Evolutionary conservation across 1,284 basidiomycete species (phyloP).

Genomic region (Meripilus lineatus): DNA sequence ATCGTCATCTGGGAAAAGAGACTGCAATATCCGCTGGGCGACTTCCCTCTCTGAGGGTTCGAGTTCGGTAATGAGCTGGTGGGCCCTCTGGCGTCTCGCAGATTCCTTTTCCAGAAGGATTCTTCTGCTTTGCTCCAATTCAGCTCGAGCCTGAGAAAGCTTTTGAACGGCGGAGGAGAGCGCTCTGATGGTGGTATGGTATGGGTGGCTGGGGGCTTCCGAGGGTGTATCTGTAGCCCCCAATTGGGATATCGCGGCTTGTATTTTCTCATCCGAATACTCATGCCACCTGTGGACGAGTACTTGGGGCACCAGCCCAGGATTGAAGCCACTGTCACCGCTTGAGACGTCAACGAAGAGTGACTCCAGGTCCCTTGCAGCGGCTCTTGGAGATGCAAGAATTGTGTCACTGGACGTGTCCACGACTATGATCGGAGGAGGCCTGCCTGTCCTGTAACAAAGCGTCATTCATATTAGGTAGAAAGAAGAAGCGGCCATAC

Average conservation of each 20-base stretch:
- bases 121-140: constrained; percentile 55
- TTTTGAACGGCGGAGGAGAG: constrained; percentile 62
- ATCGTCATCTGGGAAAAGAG: constrained; percentile 62
- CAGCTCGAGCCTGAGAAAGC: constrained; percentile 47
- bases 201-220: constrained; percentile 48
- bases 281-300: constrained; percentile 66
- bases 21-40: constrained; percentile 58
- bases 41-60: constrained; percentile 57
- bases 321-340: constrained; percentile 1
- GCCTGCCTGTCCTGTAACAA: constrained; percentile 14
- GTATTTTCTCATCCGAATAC: constrained; percentile 66
- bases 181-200: constrained; percentile 61
- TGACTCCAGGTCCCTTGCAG: constrained; percentile 13
- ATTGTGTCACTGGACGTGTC: constrained; percentile 40
- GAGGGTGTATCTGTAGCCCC: constrained; percentile 36
- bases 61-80: constrained; percentile 52
- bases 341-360: constrained; percentile 7
- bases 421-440: constrained; percentile 50
- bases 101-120: constrained; percentile 54
- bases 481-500: neutral
- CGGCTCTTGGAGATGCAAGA: constrained; percentile 14
- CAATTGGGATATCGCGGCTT: constrained; percentile 49
- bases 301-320: constrained; percentile 34
- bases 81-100: constrained; percentile 42
- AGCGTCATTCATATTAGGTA: constrained; percentile 4